A percentile compares a stretch with the other conserved stretches of the same genome.
Evolutionary conservation across 306 rosid species (phyloP).

Genomic region (Vachellia pachyceras): DNA sequence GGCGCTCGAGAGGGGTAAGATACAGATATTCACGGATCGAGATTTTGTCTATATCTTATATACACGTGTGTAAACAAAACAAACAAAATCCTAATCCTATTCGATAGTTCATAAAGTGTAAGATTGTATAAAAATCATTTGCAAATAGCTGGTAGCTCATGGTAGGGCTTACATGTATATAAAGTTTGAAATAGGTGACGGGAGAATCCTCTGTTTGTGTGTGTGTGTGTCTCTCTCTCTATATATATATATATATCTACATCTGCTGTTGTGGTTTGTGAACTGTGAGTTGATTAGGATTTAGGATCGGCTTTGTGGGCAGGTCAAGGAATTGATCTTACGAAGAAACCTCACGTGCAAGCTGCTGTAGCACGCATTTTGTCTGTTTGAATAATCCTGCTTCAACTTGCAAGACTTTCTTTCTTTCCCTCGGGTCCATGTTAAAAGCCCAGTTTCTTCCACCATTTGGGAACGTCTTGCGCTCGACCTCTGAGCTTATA

Average conservation of each 20-base stretch:
- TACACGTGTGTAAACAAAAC: neutral
- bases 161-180: neutral
- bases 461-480: slow-evolving; percentile 5
- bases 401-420: slow-evolving; percentile 20
- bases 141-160: neutral
- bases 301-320: neutral
- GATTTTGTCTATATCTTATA: neutral
- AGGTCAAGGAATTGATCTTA: too few relatives aligned
- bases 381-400: slow-evolving; percentile 29
- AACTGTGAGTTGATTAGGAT: slow-evolving; percentile 4
- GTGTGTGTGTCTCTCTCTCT: neutral
- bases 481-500: slow-evolving; percentile 7
- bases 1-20: slow-evolving; percentile 8
- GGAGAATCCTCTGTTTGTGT: neutral
- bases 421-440: neutral
- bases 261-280: neutral
- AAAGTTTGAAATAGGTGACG: too few relatives aligned
- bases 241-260: too few relatives aligned
- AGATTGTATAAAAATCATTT: neutral
- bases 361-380: slow-evolving; percentile 44
- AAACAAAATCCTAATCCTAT: neutral
- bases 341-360: slow-evolving; percentile 54
- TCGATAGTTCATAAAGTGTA: neutral
- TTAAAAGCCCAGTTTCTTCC: slow-evolving; percentile 40
- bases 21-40: slow-evolving; percentile 1